Base-by-base conservation (phyloP, 345 rosid genomes). In the Brassica rapa region DNA sequence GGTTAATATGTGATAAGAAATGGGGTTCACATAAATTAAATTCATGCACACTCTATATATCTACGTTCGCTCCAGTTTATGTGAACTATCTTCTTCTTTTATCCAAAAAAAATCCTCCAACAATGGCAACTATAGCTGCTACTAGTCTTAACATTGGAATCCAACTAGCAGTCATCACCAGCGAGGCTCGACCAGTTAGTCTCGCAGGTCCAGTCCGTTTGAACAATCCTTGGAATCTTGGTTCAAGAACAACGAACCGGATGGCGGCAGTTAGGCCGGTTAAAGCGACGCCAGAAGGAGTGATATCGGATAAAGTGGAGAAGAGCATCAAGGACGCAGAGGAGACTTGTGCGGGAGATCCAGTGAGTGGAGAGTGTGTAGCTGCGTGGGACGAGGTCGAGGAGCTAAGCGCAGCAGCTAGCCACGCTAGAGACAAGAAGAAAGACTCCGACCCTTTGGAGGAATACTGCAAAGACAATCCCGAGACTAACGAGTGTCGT, bases 361-460 rank as follows among this genome's bases (percentile, higher is more conserved):
- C 99, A 1, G 89, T 77, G 35, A 95, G 98, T 81, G 98, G 96
- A 0, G 99, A 93, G 87, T 95, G 98, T 74, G 96, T 84, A 57
- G 98, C 99, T 19, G 98, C 99, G 29, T 95, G 99, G 99, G 99
- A 95, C 76, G 98, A 93, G 84, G 99, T 95, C 78, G 98, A 95
- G 86, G 99, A 95, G 91, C 88, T 95, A 76, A 95, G 98, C 70
- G 99, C 99, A 8, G 99, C 97, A 6, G 98, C 93, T 2, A 91
- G 99, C 88, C 98, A 95, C 75, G 96, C 94, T 0, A 81, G 93
- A 72, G 99, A 90, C 83, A 89, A 77, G 97, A 77, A 86, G 86
- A 95, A 93, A 81, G 86, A 73, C 11, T 77, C 85, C 1, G 98
- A 95, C 70, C 96, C 98, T 23, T 72, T 95, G 86, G 99, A 95